phyloP scores from a whole-genome alignment of 345 rosid species.

The Eucalyptus regnans region DNA sequence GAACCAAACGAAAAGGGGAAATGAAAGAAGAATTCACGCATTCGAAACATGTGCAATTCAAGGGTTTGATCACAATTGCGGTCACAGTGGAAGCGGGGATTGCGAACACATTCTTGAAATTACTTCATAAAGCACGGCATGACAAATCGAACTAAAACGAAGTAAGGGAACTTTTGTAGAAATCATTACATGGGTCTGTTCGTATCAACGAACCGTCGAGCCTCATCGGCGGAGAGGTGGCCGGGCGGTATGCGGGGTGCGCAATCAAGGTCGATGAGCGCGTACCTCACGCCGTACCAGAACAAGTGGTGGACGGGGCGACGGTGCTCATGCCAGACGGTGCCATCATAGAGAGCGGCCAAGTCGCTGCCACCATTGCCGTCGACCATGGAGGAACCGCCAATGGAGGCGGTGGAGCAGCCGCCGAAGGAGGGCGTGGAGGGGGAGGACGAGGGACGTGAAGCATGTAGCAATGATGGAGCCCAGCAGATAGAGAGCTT shows the following conservation, averaged over 20 bases:
- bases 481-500: neutral
- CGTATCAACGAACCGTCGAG: conserved; percentile 43
- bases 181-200: conserved; percentile 46
- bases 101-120: neutral
- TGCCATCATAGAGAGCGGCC: conserved; percentile 46
- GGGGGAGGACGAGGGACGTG: neutral
- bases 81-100: neutral
- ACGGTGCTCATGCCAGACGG: conserved; percentile 72
- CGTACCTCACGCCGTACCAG: conserved; percentile 59
- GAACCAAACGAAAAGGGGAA: neutral
- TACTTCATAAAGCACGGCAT: neutral
- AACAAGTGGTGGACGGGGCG: conserved; percentile 66
- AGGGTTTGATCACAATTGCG: neutral
- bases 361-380: neutral
- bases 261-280: conserved; percentile 56
- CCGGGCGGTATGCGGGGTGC: conserved; percentile 19
- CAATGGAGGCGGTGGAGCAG: neutral
- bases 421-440: neutral
- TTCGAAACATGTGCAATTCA: neutral
- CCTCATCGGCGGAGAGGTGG: conserved; percentile 59
- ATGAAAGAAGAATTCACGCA: neutral
- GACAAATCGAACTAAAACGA: neutral
- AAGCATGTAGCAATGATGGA: neutral
- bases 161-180: neutral
- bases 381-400: neutral